Evolutionary conservation across 192 early-diverging fungal genomes (phyloP), one percentile per base, ranked within the genome.

Genomic region (Phycomyces blakesleeanus): DNA sequence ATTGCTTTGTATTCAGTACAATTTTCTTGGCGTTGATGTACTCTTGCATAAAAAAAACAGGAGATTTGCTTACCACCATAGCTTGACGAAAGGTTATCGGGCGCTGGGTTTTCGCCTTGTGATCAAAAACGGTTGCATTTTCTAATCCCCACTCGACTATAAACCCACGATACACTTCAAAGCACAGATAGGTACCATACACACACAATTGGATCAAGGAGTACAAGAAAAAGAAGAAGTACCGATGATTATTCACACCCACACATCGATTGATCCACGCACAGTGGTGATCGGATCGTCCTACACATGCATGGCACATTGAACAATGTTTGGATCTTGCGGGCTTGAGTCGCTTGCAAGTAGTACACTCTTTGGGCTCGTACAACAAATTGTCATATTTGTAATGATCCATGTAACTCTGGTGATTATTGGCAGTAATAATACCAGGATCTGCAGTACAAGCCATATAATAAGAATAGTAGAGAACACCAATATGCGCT

Each of bases 241-340:
- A 82, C 0, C 80, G 80, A 47, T 77, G 73, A 25, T 84, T 84
- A 34, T 74, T 79, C 37, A 76, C 66, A 20, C 82, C 81, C 11
- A 82, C 78, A 54, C 82, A 84, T 37, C 67, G 63, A 41, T 83
- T 83, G 42, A 83, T 66, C 81, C 81, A 83, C 0, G 73, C 71
- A 76, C 82, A 84, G 26, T 83, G 81, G 15, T 83, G 81, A 49
- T 83, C 81, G 5, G 57, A 65, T 51, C 71, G 50, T 1, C 73
- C 72, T 12, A 83, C 65, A 64, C 81, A 83, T 34, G 71, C 72
- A 18, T 83, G 76, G 55, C 81, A 83, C 58, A 81, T 50, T 11
- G 81, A 81, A 51, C 81, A 83, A 57, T 83, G 81, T 38, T 83
- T 83, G 9, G 81, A 83, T 5, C 81, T 62, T 29, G 81, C 81